A percentile compares a stretch with the other conserved stretches of the same genome.
Conservation (phyloP, 1,284 basidiomycete genomes). For the Rhizoctonia solani region DNA sequence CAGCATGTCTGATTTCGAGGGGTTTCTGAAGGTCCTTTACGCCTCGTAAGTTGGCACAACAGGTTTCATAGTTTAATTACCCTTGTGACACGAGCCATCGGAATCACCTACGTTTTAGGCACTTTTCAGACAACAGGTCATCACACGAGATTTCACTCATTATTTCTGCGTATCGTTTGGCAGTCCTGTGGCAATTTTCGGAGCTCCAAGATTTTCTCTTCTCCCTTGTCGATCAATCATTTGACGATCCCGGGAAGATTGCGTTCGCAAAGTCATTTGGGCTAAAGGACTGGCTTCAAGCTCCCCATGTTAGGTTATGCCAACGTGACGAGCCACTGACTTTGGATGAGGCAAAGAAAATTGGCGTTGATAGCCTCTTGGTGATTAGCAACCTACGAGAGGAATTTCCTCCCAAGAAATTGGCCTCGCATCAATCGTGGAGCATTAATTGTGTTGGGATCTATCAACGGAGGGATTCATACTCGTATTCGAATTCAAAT, state of each 20-base stretch:
- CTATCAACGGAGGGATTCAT: no score
- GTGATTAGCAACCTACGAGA: constrained; percentile 31
- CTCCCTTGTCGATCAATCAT: neutral
- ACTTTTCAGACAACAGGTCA: neutral
- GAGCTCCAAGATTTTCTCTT: neutral
- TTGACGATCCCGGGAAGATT: constrained; percentile 36
- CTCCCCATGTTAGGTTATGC: constrained; percentile 23
- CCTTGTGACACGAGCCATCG: no score
- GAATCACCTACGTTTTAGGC: no score
- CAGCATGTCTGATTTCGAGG: neutral
- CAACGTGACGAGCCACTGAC: constrained; percentile 10
- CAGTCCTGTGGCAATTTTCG: constrained; percentile 4
- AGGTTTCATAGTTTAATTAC: neutral
- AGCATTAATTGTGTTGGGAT: no score
- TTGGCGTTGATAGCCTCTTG: constrained; percentile 10
- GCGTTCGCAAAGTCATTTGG: constrained; percentile 17
- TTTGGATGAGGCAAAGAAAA: constrained; percentile 14
- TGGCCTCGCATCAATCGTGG: no score
- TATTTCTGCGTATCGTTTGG: constrained; percentile 8
- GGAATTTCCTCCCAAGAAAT: neutral
- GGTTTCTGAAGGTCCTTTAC: neutral
- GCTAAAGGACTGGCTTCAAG: constrained; percentile 31
- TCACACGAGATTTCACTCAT: neutral
- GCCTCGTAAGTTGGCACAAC: neutral
- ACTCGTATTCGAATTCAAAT: no score